A percentile compares a stretch with the other conserved stretches of the same genome.
Evolutionary conservation across 768 basidiomycete species (phyloP).

Genomic region (Zangia roseola): DNA sequence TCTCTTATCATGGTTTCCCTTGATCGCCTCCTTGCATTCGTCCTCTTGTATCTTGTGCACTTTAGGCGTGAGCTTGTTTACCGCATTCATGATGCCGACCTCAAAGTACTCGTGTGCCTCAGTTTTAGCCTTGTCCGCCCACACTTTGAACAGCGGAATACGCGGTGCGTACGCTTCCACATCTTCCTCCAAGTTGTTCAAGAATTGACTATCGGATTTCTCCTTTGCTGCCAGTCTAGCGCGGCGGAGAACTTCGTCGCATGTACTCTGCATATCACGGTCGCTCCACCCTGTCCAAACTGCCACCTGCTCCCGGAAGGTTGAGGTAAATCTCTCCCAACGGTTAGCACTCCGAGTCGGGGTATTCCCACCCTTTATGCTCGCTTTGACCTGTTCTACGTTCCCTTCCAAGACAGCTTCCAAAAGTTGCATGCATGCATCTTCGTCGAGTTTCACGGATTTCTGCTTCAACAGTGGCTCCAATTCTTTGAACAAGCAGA

Average conservation of each 20-base stretch:
- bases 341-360: too few species aligned
- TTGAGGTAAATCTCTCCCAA: too few species aligned
- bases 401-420: conserved; percentile 4
- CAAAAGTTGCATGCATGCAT: neutral
- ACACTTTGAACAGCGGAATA: neutral
- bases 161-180: neutral
- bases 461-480: neutral
- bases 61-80: conserved; percentile 9
- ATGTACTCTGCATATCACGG: neutral
- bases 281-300: too few species aligned
- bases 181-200: conserved; percentile 5
- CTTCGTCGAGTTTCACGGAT: neutral
- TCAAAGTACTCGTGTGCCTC: conserved; percentile 2
- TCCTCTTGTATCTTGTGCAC: conserved; percentile 13
- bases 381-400: conserved; percentile 4
- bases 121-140: neutral
- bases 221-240: conserved; percentile 3
- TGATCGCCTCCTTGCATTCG: neutral
- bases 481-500: conserved; percentile 13
- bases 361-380: too few species aligned
- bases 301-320: too few species aligned
- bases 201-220: conserved; percentile 16
- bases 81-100: neutral
- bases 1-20: neutral
- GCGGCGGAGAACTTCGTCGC: conserved; percentile 2